phyloP scores from a whole-genome alignment of 495 filamentous ascomycete genomes.

The Antarctomyces pellizariae region DNA sequence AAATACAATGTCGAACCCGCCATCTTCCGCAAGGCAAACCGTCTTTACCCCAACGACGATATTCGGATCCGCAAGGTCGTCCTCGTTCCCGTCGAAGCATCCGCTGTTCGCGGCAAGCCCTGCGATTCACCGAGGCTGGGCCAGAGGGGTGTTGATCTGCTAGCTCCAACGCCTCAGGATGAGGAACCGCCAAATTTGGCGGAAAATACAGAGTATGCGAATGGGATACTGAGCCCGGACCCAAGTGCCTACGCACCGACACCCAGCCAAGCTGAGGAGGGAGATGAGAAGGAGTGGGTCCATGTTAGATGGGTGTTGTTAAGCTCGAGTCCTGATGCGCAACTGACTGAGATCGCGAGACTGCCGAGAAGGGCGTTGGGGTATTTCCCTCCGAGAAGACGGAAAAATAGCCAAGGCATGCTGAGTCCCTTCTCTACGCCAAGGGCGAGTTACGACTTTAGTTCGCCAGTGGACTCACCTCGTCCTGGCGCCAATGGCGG shows the following conservation, averaged over 20 bases:
- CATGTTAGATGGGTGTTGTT: slow-evolving; percentile 75
- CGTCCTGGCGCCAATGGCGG: too few species aligned
- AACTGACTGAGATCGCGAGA: slow-evolving; percentile 65
- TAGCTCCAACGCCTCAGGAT: slow-evolving; percentile 19
- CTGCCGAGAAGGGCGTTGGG: slow-evolving; percentile 62
- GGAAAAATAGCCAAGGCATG: slow-evolving; percentile 46
- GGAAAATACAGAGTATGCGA: slow-evolving; percentile 1
- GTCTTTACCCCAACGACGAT: slow-evolving; percentile 80
- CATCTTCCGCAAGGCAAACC: slow-evolving; percentile 65
- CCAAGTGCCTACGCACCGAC: too few species aligned
- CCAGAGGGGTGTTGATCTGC: slow-evolving; percentile 18
- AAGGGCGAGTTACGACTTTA: slow-evolving; percentile 11
- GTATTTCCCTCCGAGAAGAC: slow-evolving; percentile 74
- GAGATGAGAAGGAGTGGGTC: slow-evolving; percentile 41
- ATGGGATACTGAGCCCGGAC: too few species aligned
- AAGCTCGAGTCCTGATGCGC: slow-evolving; percentile 30
- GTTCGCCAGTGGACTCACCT: slow-evolving; percentile 5
- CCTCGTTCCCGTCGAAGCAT: slow-evolving; percentile 74
- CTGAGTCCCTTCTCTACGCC: slow-evolving; percentile 6
- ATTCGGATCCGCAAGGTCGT: slow-evolving; percentile 65
- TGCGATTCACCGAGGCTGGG: slow-evolving; percentile 19
- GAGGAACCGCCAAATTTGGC: slow-evolving; percentile 6
- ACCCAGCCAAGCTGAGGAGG: slow-evolving; percentile 11
- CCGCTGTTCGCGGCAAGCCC: slow-evolving; percentile 54
- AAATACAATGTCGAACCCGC: slow-evolving; percentile 66